Evolutionary conservation across 169 alveolate genomes (phyloP).

Genomic region (Cryptosporidium sp.): DNA sequence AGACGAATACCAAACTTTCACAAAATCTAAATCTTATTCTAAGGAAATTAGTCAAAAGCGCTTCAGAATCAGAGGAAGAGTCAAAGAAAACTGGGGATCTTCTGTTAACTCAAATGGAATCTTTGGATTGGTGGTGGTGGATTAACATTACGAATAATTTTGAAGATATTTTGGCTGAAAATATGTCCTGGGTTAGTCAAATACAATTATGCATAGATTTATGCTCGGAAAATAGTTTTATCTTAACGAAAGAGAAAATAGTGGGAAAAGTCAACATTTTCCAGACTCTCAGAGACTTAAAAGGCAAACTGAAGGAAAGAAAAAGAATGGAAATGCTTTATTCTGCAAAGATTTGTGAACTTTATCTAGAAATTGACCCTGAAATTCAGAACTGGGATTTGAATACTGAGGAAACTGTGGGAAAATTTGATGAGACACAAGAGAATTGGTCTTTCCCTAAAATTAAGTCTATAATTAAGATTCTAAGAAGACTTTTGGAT

Average conservation of each 20-base stretch:
- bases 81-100: background rate
- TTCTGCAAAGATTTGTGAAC: conserved; percentile 1
- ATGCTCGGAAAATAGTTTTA: background rate
- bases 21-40: background rate
- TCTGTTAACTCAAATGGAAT: background rate
- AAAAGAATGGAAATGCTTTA: background rate
- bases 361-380: background rate
- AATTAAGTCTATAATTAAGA: background rate
- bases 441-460: background rate
- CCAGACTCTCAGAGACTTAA: background rate
- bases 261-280: background rate
- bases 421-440: background rate
- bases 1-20: background rate
- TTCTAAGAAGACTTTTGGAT: background rate
- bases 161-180: background rate
- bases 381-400: conserved; percentile 1
- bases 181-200: background rate
- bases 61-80: background rate
- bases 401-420: background rate
- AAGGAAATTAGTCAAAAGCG: background rate
- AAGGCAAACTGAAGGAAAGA: background rate
- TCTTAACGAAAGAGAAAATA: background rate
- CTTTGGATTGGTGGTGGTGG: conserved; percentile 64
- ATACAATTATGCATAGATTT: conserved; percentile 15
- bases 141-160: background rate